A percentile compares a stretch with the other conserved stretches of the same genome.
Evolutionary conservation across 1,284 basidiomycete genomes (phyloP).

Genomic region (Coniferiporia sulphurascens): DNA sequence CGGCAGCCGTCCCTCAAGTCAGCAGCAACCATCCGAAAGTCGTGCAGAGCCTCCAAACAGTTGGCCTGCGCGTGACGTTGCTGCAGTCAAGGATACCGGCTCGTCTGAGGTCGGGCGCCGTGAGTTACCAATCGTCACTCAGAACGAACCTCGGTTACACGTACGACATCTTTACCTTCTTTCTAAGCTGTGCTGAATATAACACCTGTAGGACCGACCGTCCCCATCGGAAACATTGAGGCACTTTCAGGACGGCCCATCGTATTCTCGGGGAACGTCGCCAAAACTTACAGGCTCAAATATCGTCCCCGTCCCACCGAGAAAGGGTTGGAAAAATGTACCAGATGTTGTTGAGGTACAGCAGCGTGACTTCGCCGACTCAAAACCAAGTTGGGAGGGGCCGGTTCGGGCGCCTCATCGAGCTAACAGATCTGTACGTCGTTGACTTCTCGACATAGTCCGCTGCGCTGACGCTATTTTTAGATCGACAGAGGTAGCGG

Average conservation of each 20-base stretch:
- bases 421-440: neutral
- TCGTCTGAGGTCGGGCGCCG: neutral
- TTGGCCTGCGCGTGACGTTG: neutral
- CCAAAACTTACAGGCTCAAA: conserved; percentile 8
- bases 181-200: neutral
- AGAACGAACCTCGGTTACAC: neutral
- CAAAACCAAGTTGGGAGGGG: neutral
- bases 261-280: neutral
- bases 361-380: neutral
- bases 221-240: neutral
- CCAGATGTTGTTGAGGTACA: neutral
- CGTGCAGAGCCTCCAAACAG: neutral
- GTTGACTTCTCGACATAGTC: neutral
- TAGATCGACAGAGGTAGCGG: neutral
- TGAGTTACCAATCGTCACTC: neutral
- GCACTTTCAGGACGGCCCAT: neutral
- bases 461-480: neutral
- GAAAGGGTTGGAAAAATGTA: conserved; percentile 1
- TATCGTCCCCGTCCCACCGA: conserved; percentile 8
- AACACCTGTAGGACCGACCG: no score
- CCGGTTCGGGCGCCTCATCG: neutral
- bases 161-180: neutral
- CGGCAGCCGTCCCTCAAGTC: neutral
- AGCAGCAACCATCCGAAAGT: neutral
- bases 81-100: neutral